Percentiles rank a stretch among this genome's conserved stretches.
Evolutionary conservation across 2,329 filamentous ascomycete genomes (phyloP).

Genomic region (Apiospora rasikravindrae): DNA sequence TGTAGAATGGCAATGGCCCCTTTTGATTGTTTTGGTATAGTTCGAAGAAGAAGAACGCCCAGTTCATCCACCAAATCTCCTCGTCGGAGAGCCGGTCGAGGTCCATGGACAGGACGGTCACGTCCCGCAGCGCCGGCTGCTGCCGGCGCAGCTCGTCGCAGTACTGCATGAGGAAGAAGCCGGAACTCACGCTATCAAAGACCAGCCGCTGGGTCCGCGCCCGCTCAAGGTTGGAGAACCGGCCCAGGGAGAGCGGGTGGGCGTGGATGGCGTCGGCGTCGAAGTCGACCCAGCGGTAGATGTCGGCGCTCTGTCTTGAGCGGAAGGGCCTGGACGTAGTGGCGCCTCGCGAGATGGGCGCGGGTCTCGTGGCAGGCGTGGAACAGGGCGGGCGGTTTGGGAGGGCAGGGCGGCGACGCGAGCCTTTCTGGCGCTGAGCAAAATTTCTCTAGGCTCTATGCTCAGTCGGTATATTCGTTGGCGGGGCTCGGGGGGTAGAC

Average conservation of each 20-base stretch:
- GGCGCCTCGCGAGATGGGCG: neutral
- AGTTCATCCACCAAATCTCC: neutral
- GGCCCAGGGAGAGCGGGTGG: neutral
- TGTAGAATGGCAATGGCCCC: neutral
- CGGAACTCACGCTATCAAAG: neutral
- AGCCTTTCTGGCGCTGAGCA: no score
- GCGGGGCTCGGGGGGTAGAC: neutral
- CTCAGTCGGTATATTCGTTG: neutral
- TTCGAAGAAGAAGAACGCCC: neutral
- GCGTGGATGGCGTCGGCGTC: neutral
- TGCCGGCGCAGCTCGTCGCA: neutral
- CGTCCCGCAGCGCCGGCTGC: neutral
- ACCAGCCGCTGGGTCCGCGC: neutral
- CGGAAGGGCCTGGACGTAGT: neutral
- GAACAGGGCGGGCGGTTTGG: neutral
- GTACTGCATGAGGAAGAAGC: neutral
- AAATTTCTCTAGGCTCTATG: neutral
- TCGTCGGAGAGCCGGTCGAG: neutral
- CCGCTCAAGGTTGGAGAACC: slow-evolving; percentile 38
- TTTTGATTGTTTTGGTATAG: neutral
- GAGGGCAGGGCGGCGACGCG: no score
- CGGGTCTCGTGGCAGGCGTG: neutral
- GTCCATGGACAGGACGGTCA: neutral
- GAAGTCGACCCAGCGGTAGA: neutral
- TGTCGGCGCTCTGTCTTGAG: no score